A percentile compares a stretch with the other conserved stretches of the same genome.
These are phyloP conservation scores for Trichoderma koningiopsis DNA, from an alignment of 2,329 filamentous ascomycete genomes.

Conservation along the genomic window DNA sequence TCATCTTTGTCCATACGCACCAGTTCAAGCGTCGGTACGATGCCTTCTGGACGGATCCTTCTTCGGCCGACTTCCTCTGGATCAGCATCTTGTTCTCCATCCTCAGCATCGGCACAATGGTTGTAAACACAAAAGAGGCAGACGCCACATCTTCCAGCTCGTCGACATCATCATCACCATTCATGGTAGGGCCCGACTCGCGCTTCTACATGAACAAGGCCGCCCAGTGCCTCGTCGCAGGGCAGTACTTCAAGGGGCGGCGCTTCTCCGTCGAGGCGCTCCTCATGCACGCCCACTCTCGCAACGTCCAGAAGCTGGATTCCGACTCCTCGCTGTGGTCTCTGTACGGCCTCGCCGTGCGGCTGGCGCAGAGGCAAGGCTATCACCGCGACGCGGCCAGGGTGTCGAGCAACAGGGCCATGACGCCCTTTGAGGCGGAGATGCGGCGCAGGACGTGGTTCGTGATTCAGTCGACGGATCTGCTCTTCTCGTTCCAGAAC, in stretches of 20 bases:
- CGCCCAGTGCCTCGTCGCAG: constrained; percentile 51
- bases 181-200: constrained; percentile 31
- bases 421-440: constrained; percentile 54
- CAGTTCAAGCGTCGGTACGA: constrained; percentile 54
- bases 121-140: constrained; percentile 38
- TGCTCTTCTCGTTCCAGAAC: constrained; percentile 54
- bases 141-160: not conserved
- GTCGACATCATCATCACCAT: constrained; percentile 13
- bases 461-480: constrained; percentile 50
- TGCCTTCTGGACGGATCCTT: constrained; percentile 48
- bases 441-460: constrained; percentile 55
- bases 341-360: constrained; percentile 49
- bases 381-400: constrained; percentile 53
- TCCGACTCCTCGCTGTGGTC: constrained; percentile 51
- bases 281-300: constrained; percentile 48
- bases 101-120: constrained; percentile 44
- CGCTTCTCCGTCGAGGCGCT: constrained; percentile 53
- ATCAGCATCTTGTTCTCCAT: constrained; percentile 54
- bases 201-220: constrained; percentile 42
- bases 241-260: constrained; percentile 49
- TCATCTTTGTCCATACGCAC: constrained; percentile 44
- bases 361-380: constrained; percentile 54
- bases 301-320: constrained; percentile 46
- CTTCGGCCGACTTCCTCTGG: constrained; percentile 49
- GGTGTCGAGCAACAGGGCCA: constrained; percentile 37